Base-by-base conservation (phyloP, 306 rosid species). In the Vigna trinervia region DNA sequence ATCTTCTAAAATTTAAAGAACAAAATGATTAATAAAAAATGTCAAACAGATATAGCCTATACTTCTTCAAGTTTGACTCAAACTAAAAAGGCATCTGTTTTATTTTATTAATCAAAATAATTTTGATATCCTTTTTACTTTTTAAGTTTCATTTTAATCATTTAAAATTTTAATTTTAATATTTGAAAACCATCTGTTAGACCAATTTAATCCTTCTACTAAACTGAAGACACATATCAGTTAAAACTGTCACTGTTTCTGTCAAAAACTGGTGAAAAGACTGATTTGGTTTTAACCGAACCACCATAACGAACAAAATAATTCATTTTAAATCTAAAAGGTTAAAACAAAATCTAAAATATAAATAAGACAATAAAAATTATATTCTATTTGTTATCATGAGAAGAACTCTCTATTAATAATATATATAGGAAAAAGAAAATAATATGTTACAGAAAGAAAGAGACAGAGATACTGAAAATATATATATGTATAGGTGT, bases 381-480 rank as follows among this genome's bases (percentile, higher is more conserved):
- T 11, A 2, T 45, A 11, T 11, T 11, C 11, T 45, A 45, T 45
- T 7, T 11, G 3, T 45, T 12, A 45, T 12, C 14, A 45, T 12
- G 4, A 8, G 0, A 8, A 51, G 0, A 52, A 17, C 0, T 52
- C 5, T 51, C 5, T 4, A 5, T 28, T 15, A 15, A 15, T 1
- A 15, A 51, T 12, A 60, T 12, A 28, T 9, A 0, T 0, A 12
- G 5, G 34, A 30, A 30, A 4, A 30, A 2, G 38, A 26, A 1
- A 59, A 60, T 2, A 59, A 30, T 1, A 60, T 46, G n/a, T 0
- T 48, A 38, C 20, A 15, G 20, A 30, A 3, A 12, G 28, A 63
- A 63, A 63, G 66, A 36, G 48, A 63, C 69, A 63, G 28, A 63
- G 48, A 76, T 10, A 62, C 15, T 5, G 5, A 17, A 59, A 17